A percentile compares a stretch with the other conserved stretches of the same genome.
These are phyloP conservation scores for Ambrosiella cleistominuta DNA, from an alignment of 2,329 filamentous ascomycete species.

Conservation along the genomic window DNA sequence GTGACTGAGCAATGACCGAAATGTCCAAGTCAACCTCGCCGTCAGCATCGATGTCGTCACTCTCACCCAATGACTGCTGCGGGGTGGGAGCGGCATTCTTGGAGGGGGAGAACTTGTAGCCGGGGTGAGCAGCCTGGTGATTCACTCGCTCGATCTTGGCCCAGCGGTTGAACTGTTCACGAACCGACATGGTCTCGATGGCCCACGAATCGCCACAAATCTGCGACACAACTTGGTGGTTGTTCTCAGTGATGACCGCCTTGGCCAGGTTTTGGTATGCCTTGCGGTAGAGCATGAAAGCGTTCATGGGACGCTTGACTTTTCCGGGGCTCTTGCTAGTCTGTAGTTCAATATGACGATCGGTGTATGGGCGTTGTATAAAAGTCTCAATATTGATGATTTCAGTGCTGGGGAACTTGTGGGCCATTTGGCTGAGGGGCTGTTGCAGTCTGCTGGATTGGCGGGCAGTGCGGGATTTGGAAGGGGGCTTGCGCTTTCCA, in stretches of 20 bases:
- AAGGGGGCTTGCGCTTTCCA: constrained; percentile 16
- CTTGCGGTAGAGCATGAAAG: constrained; percentile 94
- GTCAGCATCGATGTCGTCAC: constrained; percentile 18
- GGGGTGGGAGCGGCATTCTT: constrained; percentile 18
- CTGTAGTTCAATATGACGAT: constrained; percentile 49
- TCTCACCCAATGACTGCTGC: constrained; percentile 25
- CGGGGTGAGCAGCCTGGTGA: constrained; percentile 69
- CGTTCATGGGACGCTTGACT: constrained; percentile 87
- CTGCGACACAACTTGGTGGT: constrained; percentile 81
- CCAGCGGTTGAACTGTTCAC: constrained; percentile 59
- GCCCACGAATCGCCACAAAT: constrained; percentile 80
- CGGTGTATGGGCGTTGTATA: constrained; percentile 53
- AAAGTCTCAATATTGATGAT: constrained; percentile 65
- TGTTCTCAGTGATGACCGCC: constrained; percentile 63
- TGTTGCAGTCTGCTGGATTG: constrained; percentile 32
- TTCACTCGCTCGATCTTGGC: constrained; percentile 69
- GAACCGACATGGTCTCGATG: constrained; percentile 55
- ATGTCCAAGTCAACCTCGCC: constrained; percentile 2
- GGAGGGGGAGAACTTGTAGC: constrained; percentile 75
- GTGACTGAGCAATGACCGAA: background rate
- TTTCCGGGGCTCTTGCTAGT: constrained; percentile 53
- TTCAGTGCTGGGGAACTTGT: constrained; percentile 40
- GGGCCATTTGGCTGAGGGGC: constrained; percentile 55
- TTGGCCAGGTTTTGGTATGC: constrained; percentile 80
- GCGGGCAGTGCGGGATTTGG: constrained; percentile 19